Evolutionary conservation across 2,329 filamentous ascomycete genomes (phyloP).

Genomic region (Sporothrix sp.): DNA sequence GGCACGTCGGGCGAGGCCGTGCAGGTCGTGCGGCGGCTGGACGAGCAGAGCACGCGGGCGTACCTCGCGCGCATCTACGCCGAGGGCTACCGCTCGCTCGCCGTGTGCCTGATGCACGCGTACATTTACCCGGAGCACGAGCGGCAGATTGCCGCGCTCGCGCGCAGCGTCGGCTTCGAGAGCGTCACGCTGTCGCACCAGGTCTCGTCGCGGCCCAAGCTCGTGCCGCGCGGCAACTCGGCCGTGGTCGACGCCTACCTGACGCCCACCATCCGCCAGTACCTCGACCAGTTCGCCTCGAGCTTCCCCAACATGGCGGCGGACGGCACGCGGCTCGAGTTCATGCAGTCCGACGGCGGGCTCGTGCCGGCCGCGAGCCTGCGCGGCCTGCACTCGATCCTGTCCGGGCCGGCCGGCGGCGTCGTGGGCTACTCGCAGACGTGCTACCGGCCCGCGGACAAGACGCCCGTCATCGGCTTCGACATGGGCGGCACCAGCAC

Average conservation of each 20-base stretch:
- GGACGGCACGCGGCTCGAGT: slow-evolving; percentile 45
- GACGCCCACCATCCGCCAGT: slow-evolving; percentile 60
- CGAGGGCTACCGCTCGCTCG: slow-evolving; percentile 38
- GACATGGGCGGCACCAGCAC: slow-evolving; percentile 30
- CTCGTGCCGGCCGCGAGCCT: slow-evolving; percentile 18
- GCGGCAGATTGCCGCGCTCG: slow-evolving; percentile 11
- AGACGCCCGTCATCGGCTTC: slow-evolving; percentile 58
- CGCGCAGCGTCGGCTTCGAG: slow-evolving; percentile 11
- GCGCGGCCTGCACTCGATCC: slow-evolving; percentile 42
- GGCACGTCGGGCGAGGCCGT: slow-evolving; percentile 41
- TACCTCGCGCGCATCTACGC: slow-evolving; percentile 52
- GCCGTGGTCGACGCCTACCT: slow-evolving; percentile 68
- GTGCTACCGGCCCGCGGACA: slow-evolving; percentile 56
- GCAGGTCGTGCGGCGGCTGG: slow-evolving; percentile 41
- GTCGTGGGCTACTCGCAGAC: slow-evolving; percentile 65
- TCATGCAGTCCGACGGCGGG: slow-evolving; percentile 58
- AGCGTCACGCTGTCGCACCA: slow-evolving; percentile 11
- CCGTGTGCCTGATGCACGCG: slow-evolving; percentile 22
- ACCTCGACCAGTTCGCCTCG: slow-evolving; percentile 58
- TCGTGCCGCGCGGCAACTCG: slow-evolving; percentile 54
- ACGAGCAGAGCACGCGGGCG: slow-evolving; percentile 41
- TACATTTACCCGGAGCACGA: slow-evolving; percentile 19
- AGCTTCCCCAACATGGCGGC: slow-evolving; percentile 56
- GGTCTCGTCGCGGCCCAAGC: slow-evolving; percentile 46
- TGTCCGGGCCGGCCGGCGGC: slow-evolving; percentile 61